Evolutionary conservation across 768 basidiomycete genomes (phyloP).

Genomic region (Kwoniella heveanensis): DNA sequence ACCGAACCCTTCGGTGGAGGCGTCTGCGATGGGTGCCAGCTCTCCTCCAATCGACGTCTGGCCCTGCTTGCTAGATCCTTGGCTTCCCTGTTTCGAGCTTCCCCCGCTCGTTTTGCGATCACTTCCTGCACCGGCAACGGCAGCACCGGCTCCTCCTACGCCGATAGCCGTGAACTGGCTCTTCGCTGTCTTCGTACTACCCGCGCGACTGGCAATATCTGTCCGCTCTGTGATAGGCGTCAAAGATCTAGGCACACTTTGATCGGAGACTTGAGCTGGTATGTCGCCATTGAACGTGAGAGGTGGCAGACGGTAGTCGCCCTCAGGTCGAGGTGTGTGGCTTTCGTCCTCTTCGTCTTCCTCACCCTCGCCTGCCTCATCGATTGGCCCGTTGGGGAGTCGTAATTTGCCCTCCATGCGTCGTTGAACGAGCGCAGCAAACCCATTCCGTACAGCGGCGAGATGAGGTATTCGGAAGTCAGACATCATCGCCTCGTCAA

Average conservation of each 20-base stretch:
- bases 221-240: slow-evolving; percentile 70
- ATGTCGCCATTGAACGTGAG: slow-evolving; percentile 39
- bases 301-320: slow-evolving; percentile 48
- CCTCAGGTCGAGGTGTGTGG: slow-evolving; percentile 23
- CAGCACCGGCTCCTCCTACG: slow-evolving; percentile 7
- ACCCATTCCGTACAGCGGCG: slow-evolving; percentile 31
- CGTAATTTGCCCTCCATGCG: slow-evolving; percentile 9
- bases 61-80: slow-evolving; percentile 29
- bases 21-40: slow-evolving; percentile 41
- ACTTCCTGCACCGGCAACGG: neutral
- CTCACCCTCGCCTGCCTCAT: slow-evolving; percentile 10
- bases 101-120: slow-evolving; percentile 26
- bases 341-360: slow-evolving; percentile 27
- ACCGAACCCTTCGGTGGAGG: slow-evolving; percentile 27
- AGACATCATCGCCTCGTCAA: slow-evolving; percentile 68
- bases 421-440: slow-evolving; percentile 20
- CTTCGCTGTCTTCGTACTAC: slow-evolving; percentile 40
- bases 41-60: slow-evolving; percentile 19
- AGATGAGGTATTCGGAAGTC: slow-evolving; percentile 43
- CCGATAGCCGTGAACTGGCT: slow-evolving; percentile 23
- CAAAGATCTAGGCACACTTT: slow-evolving; percentile 54
- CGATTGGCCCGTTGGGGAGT: slow-evolving; percentile 16
- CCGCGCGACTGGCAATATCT: slow-evolving; percentile 46
- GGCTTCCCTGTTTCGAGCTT: slow-evolving; percentile 41
- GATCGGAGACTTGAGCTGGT: slow-evolving; percentile 25